A percentile compares a stretch with the other conserved stretches of the same genome.
These are phyloP conservation scores for Fraxinus baroniana DNA, from an alignment of 305 asterid genomes.

Conservation along the genomic window DNA sequence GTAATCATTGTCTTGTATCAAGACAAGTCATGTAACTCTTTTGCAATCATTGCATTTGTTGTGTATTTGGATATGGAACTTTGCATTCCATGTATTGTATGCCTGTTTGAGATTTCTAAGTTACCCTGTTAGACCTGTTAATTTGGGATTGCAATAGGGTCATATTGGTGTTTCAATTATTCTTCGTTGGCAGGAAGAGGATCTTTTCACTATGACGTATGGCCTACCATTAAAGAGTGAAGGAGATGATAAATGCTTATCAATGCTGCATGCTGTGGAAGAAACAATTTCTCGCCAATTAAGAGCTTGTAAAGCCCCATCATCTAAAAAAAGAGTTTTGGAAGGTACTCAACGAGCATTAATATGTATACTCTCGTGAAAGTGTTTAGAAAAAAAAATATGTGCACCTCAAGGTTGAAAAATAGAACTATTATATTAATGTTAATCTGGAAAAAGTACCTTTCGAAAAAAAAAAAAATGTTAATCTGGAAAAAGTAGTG, in stretches of 20 bases:
- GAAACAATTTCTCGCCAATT: slow-evolving; percentile 89
- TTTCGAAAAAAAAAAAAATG: background rate
- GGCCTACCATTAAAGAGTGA: slow-evolving; percentile 86
- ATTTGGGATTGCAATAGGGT: slow-evolving; percentile 8
- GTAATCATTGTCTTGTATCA: background rate
- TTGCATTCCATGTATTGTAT: background rate
- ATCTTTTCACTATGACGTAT: slow-evolving; percentile 84
- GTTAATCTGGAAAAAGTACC: no score
- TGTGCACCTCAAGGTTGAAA: slow-evolving; percentile 9
- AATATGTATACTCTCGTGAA: slow-evolving; percentile 15
- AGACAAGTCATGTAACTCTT: background rate
- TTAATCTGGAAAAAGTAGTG: background rate
- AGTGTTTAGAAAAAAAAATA: slow-evolving; percentile 11
- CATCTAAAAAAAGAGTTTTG: slow-evolving; percentile 51
- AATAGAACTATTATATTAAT: background rate
- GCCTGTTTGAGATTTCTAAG: slow-evolving; percentile 6
- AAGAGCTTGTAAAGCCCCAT: slow-evolving; percentile 83
- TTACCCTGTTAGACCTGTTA: slow-evolving; percentile 10
- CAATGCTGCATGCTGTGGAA: slow-evolving; percentile 84
- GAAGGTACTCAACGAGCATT: slow-evolving; percentile 58
- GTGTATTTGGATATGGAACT: background rate
- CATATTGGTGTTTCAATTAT: slow-evolving; percentile 10
- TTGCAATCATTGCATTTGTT: background rate
- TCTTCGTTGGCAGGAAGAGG: slow-evolving; percentile 68
- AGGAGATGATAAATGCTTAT: slow-evolving; percentile 93